These are phyloP conservation scores for Curvularia lunata DNA, from an alignment of 2,329 filamentous ascomycete genomes.

Conservation along the genomic window DNA sequence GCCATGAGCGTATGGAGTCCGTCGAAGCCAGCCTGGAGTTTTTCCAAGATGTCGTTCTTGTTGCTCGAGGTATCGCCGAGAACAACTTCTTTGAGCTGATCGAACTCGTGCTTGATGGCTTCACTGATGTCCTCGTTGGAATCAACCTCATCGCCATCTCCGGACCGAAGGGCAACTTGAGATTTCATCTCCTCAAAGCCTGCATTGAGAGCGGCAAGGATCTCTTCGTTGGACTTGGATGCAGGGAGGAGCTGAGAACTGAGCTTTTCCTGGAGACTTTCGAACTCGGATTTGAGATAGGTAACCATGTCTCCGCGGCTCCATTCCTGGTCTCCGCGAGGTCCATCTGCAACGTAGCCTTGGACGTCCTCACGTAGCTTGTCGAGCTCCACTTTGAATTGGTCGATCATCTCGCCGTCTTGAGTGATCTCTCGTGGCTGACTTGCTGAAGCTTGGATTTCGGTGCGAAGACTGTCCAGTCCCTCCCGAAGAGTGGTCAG, in stretches of 20 bases:
- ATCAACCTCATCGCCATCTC: slow-evolving; percentile 48
- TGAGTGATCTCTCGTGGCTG: slow-evolving; percentile 70
- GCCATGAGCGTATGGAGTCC: slow-evolving; percentile 54
- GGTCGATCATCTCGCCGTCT: slow-evolving; percentile 80
- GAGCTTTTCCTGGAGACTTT: slow-evolving; percentile 65
- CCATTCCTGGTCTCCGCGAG: slow-evolving; percentile 51
- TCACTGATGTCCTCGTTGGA: slow-evolving; percentile 62
- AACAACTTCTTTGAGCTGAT: slow-evolving; percentile 78
- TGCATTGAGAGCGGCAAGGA: slow-evolving; percentile 49
- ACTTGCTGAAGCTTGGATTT: slow-evolving; percentile 83
- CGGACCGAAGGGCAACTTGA: slow-evolving; percentile 46
- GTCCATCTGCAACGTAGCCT: slow-evolving; percentile 55
- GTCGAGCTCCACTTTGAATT: slow-evolving; percentile 69
- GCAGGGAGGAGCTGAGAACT: slow-evolving; percentile 53
- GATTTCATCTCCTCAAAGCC: slow-evolving; percentile 52
- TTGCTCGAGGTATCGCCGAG: slow-evolving; percentile 64
- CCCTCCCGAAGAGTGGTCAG: slow-evolving; percentile 88
- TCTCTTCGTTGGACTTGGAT: slow-evolving; percentile 45
- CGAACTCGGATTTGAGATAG: slow-evolving; percentile 64
- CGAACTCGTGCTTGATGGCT: slow-evolving; percentile 80
- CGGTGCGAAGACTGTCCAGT: slow-evolving; percentile 76
- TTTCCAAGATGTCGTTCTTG: slow-evolving; percentile 68
- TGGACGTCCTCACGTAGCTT: slow-evolving; percentile 67
- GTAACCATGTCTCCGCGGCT: slow-evolving; percentile 55
- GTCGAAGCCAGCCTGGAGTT: slow-evolving; percentile 61